phyloP scores from a whole-genome alignment of 495 filamentous ascomycete species.

The Penicillium simplicissimum region DNA sequence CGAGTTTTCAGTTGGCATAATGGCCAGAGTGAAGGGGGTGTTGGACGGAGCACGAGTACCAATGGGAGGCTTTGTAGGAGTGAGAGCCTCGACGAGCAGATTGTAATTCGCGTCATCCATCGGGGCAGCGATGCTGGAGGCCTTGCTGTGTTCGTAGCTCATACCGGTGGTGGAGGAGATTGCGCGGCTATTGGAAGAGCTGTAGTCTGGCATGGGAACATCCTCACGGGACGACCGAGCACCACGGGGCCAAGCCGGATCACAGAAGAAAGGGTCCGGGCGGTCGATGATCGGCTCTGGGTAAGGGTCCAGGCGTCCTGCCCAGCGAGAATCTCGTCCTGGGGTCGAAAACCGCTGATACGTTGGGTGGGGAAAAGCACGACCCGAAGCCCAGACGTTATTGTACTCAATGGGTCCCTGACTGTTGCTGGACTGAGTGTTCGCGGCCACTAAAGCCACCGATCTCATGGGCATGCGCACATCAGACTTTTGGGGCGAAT shows the following conservation, averaged over 20 bases:
- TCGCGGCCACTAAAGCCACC: background rate
- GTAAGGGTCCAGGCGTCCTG: constrained; percentile 35
- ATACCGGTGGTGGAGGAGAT: constrained; percentile 47
- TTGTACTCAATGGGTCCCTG: constrained; percentile 10
- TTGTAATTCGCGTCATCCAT: constrained; percentile 42
- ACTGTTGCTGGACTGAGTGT: constrained; percentile 22
- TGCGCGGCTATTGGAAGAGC: constrained; percentile 44
- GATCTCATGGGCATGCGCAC: background rate
- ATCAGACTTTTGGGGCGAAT: constrained; percentile 50
- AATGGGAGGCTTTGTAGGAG: constrained; percentile 40
- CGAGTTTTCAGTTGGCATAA: constrained; percentile 27
- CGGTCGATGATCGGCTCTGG: constrained; percentile 37
- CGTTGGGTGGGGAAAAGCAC: constrained; percentile 25
- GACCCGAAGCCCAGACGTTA: constrained; percentile 30
- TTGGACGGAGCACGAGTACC: constrained; percentile 45
- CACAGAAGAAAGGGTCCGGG: constrained; percentile 34
- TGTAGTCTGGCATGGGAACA: constrained; percentile 56
- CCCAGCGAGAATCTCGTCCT: constrained; percentile 15
- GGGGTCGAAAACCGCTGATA: constrained; percentile 14
- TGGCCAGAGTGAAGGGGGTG: constrained; percentile 33
- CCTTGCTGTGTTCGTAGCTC: constrained; percentile 47
- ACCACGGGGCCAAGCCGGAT: constrained; percentile 35
- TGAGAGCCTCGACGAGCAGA: constrained; percentile 43
- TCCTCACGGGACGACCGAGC: constrained; percentile 49
- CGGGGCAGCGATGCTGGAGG: constrained; percentile 39